Evolutionary conservation across 495 filamentous ascomycete species (phyloP).

Genomic region (Trichoderma reesei): DNA sequence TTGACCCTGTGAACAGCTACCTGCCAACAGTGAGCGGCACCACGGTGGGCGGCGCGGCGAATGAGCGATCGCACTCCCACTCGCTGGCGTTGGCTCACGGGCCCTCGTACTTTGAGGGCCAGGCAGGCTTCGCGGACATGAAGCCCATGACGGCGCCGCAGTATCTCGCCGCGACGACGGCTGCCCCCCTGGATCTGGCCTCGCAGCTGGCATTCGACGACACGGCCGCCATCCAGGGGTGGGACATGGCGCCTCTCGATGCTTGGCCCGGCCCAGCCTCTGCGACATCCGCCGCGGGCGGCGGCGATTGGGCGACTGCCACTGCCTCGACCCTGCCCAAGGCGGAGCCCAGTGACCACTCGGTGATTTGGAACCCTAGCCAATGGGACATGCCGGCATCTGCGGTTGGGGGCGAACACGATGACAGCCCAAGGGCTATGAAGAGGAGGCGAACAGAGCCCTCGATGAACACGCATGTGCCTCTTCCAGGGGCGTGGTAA

Average conservation of each 20-base stretch:
- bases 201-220: slow-evolving; percentile 2
- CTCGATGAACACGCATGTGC: not conserved
- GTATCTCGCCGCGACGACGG: not conserved
- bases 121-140: slow-evolving; percentile 2
- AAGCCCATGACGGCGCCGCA: slow-evolving; percentile 8
- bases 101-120: not conserved
- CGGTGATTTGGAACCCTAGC: not conserved
- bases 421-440: slow-evolving; percentile 1
- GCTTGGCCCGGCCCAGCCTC: not conserved
- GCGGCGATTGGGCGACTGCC: not conserved
- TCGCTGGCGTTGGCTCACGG: not conserved
- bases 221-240: not conserved
- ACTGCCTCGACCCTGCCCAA: not conserved
- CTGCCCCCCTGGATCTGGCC: not conserved
- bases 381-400: not conserved
- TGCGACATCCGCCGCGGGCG: not conserved
- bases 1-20: slow-evolving; percentile 12
- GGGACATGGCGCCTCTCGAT: slow-evolving; percentile 10
- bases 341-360: not conserved
- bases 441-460: slow-evolving; percentile 9
- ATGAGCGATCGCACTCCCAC: not conserved
- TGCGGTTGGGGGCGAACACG: not conserved
- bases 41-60: not conserved
- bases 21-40: not conserved
- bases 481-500: not conserved